phyloP scores from a whole-genome alignment of 2,329 filamentous ascomycete species.

The Penicillium sp. region DNA sequence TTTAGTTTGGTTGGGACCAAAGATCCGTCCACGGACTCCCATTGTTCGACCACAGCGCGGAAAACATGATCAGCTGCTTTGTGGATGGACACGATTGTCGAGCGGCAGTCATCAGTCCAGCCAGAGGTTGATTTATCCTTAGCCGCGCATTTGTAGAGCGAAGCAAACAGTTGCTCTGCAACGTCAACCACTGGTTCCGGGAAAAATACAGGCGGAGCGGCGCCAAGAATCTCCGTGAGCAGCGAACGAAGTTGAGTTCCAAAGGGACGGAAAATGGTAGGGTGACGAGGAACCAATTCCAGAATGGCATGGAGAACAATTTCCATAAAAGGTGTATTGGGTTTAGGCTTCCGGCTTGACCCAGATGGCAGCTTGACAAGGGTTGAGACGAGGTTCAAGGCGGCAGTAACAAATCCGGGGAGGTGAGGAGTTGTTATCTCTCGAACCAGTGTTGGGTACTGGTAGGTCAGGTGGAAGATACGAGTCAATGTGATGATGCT shows the following conservation, averaged over 20 bases:
- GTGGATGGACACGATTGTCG: conserved; percentile 68
- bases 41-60: conserved; percentile 77
- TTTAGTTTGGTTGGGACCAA: conserved; percentile 39
- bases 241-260: conserved; percentile 68
- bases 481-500: conserved; percentile 76
- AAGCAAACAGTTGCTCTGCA: conserved; percentile 68
- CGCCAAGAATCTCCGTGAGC: conserved; percentile 64
- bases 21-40: conserved; percentile 67
- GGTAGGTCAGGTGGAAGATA: conserved; percentile 81
- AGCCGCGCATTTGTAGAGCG: conserved; percentile 78
- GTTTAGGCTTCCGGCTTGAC: conserved; percentile 39
- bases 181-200: conserved; percentile 59
- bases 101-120: conserved; percentile 71
- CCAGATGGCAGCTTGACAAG: conserved; percentile 43
- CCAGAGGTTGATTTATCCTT: conserved; percentile 78
- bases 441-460: conserved; percentile 79
- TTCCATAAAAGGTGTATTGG: conserved; percentile 61
- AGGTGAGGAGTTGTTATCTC: conserved; percentile 87
- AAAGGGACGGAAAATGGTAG: conserved; percentile 80
- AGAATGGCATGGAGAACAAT: conserved; percentile 73
- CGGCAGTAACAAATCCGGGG: conserved; percentile 72
- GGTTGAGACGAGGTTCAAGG: conserved; percentile 66
- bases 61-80: conserved; percentile 75
- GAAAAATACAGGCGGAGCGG: conserved; percentile 60
- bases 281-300: conserved; percentile 76